These are phyloP conservation scores for Geotrichum histeridarum DNA, from an alignment of 1,139 yeast genomes.

Conservation along the genomic window DNA sequence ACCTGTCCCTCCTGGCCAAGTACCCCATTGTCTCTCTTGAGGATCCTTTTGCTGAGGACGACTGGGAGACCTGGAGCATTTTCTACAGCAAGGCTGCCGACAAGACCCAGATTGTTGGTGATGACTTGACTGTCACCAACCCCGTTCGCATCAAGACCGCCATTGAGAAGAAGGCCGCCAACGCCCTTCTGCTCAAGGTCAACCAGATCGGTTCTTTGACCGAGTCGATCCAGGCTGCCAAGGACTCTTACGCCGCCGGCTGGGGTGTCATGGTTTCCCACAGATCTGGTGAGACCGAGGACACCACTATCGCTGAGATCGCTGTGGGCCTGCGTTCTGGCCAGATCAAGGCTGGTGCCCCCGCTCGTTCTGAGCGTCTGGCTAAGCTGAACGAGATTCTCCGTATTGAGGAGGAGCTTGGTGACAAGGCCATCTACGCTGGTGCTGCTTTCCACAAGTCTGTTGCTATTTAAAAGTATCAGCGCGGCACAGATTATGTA, in stretches of 20 bases:
- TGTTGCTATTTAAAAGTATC: constrained; percentile 27
- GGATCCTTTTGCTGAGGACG: constrained; percentile 98
- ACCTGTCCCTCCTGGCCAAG: constrained; percentile 68
- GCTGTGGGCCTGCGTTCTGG: constrained; percentile 95
- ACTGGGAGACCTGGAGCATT: constrained; percentile 95
- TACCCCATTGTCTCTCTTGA: constrained; percentile 97
- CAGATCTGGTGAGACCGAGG: constrained; percentile 99
- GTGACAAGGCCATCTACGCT: constrained; percentile 90
- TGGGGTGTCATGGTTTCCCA: constrained; percentile 98
- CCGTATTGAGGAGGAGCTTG: constrained; percentile 96
- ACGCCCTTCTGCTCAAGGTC: constrained; percentile 89
- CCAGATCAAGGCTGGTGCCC: constrained; percentile 99
- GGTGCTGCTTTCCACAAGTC: constrained; percentile 73
- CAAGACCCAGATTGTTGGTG: constrained; percentile 85
- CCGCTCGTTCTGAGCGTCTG: constrained; percentile 98
- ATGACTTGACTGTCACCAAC: constrained; percentile 97
- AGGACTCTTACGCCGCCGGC: constrained; percentile 82
- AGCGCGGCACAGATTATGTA: no score
- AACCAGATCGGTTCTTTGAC: constrained; percentile 83
- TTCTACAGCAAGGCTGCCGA: constrained; percentile 62
- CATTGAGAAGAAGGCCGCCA: constrained; percentile 89
- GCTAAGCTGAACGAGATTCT: constrained; percentile 90
- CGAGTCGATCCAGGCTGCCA: constrained; percentile 90
- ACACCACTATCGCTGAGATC: constrained; percentile 93
- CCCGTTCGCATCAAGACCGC: constrained; percentile 89